Percentiles rank a stretch among this genome's conserved stretches.
Conservation (phyloP, 2,329 filamentous ascomycete genomes). For the Diatrype stigma region DNA sequence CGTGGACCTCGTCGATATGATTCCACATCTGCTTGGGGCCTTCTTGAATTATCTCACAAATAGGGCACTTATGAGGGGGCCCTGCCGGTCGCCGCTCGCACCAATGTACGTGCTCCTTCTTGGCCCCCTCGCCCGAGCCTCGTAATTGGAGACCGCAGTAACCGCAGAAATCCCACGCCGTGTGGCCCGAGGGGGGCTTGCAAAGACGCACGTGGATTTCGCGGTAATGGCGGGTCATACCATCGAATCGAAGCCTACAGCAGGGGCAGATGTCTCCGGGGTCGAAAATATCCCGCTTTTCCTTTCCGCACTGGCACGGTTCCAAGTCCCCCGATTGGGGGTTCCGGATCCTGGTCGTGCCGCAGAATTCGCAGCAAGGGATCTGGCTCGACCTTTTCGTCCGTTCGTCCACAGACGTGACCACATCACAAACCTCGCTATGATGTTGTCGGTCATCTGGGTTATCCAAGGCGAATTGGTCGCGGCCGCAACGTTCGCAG, state of each 20-base stretch:
- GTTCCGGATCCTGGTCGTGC: background rate
- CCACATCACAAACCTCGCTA: background rate
- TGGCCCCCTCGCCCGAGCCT: background rate
- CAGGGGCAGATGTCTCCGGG: slow-evolving; percentile 3
- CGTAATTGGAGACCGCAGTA: slow-evolving; percentile 7
- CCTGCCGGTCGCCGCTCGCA: slow-evolving; percentile 3
- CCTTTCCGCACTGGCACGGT: slow-evolving; percentile 2
- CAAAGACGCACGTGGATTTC: slow-evolving; percentile 5
- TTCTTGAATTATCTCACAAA: too few relatives aligned
- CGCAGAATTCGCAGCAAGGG: slow-evolving; percentile 9
- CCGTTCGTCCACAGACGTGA: background rate
- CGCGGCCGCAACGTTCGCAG: slow-evolving; percentile 15
- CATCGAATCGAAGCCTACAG: slow-evolving; percentile 11
- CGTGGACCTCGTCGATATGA: too few relatives aligned
- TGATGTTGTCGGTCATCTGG: slow-evolving; percentile 7
- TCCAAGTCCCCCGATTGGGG: too few relatives aligned
- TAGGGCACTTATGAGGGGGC: too few relatives aligned
- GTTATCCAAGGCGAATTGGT: slow-evolving; percentile 5
- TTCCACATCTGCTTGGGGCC: too few relatives aligned
- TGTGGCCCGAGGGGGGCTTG: slow-evolving; percentile 1
- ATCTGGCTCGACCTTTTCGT: background rate
- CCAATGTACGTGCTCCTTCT: slow-evolving; percentile 1
- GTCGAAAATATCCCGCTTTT: background rate
- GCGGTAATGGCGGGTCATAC: slow-evolving; percentile 10
- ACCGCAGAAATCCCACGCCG: slow-evolving; percentile 6